Evolutionary conservation across 2,329 filamentous ascomycete species (phyloP).

Genomic region (Epichloe scottii): DNA sequence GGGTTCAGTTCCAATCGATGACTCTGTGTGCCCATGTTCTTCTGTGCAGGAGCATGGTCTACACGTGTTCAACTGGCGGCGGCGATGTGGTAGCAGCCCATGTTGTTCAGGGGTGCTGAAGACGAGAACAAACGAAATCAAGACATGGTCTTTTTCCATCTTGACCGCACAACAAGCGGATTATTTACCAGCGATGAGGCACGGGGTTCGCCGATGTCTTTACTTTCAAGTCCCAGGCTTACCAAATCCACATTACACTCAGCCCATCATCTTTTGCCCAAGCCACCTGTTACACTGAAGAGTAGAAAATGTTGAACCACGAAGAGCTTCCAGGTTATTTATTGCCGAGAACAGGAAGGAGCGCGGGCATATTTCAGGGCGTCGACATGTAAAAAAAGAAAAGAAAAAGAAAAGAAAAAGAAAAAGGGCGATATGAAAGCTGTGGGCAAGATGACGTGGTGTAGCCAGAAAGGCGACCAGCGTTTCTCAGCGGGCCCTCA

Average conservation of each 20-base stretch:
- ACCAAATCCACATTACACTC: not conserved
- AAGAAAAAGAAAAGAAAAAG: not conserved
- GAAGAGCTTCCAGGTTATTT: not conserved
- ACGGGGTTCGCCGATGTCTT: not conserved
- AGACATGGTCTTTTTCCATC: not conserved
- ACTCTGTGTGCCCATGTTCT: not conserved
- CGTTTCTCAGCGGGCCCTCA: not conserved
- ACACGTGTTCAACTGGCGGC: constrained; percentile 4
- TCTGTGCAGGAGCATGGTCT: constrained; percentile 1
- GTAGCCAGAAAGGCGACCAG: not conserved
- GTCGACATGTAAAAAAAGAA: not conserved
- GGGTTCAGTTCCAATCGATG: not conserved
- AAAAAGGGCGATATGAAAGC: not conserved
- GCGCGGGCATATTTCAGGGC: not conserved
- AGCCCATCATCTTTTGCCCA: not conserved
- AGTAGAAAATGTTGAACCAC: not conserved
- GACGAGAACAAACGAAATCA: not conserved
- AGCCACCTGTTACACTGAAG: not conserved
- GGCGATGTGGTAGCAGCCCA: not conserved
- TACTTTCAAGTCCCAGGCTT: not conserved
- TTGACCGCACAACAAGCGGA: not conserved
- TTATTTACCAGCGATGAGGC: not conserved
- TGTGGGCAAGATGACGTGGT: not conserved
- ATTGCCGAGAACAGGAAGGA: not conserved
- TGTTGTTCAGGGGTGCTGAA: constrained; percentile 1